Evolutionary conservation across 805 yeast species (phyloP).

Genomic region (Geotrichum ghanense): DNA sequence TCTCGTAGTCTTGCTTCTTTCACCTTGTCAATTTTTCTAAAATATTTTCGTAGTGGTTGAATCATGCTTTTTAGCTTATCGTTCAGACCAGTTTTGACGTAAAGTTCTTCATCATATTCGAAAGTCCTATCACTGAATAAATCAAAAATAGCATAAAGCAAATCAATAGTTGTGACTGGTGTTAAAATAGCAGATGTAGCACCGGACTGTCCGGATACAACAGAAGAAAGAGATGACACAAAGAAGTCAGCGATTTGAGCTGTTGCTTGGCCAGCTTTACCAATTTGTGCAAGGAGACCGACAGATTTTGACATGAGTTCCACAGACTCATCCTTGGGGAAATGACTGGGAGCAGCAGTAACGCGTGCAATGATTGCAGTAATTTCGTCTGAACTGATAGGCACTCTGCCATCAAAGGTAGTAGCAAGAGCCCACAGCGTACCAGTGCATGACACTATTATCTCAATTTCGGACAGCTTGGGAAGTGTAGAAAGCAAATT

Average conservation of each 20-base stretch:
- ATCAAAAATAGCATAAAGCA: constrained; percentile 60
- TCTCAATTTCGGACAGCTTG: background rate
- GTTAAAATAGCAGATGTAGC: constrained; percentile 7
- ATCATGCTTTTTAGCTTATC: constrained; percentile 31
- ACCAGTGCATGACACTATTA: constrained; percentile 1
- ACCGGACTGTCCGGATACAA: background rate
- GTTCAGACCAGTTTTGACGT: constrained; percentile 42
- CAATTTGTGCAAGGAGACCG: background rate
- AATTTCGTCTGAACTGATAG: background rate
- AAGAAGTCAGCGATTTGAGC: background rate
- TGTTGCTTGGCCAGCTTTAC: background rate
- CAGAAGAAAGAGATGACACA: background rate
- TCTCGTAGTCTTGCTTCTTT: constrained; percentile 44
- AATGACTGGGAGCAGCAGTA: background rate
- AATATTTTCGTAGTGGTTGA: constrained; percentile 38
- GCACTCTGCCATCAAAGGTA: background rate
- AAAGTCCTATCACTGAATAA: constrained; percentile 64
- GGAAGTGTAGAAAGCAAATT: background rate
- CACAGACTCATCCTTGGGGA: background rate
- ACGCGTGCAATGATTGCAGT: background rate
- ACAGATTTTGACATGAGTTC: background rate
- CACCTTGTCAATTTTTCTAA: constrained; percentile 59
- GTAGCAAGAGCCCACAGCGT: constrained; percentile 1
- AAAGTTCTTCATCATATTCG: constrained; percentile 58
- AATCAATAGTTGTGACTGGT: constrained; percentile 40